A percentile compares a stretch with the other conserved stretches of the same genome.
Evolutionary conservation across 345 rosid genomes (phyloP).

Genomic region (Xanthoceras sorbifolium): DNA sequence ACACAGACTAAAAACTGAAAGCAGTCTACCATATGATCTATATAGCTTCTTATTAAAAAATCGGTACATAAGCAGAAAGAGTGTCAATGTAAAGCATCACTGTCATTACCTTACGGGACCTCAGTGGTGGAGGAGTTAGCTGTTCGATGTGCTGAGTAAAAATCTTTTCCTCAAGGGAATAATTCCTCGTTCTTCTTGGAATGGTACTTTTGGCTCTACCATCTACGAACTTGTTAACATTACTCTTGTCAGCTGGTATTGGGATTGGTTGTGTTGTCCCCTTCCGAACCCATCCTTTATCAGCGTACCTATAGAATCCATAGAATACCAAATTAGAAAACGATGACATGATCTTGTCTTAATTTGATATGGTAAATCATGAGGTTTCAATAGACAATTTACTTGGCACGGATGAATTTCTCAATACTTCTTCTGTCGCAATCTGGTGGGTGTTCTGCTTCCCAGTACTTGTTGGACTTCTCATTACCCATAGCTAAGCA

Average conservation of each 20-base stretch:
- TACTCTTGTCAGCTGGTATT: constrained; percentile 18
- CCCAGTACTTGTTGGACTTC: constrained; percentile 58
- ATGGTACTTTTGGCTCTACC: constrained; percentile 32
- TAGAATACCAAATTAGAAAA: neutral
- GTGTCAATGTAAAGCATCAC: neutral
- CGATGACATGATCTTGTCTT: neutral
- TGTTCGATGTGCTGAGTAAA: constrained; percentile 44
- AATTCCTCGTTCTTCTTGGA: constrained; percentile 44
- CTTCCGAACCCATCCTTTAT: constrained; percentile 46
- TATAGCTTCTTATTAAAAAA: neutral
- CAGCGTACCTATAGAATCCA: constrained; percentile 41
- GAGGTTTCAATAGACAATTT: constrained; percentile 7
- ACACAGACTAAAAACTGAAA: neutral
- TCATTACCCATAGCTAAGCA: constrained; percentile 53
- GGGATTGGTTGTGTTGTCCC: constrained; percentile 36
- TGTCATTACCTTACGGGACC: constrained; percentile 49
- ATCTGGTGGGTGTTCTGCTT: constrained; percentile 52
- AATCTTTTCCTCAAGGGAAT: constrained; percentile 69
- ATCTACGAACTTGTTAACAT: constrained; percentile 22
- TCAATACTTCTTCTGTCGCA: constrained; percentile 45
- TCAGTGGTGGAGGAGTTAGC: constrained; percentile 37
- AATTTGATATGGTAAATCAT: neutral
- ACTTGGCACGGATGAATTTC: constrained; percentile 55
- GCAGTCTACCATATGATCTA: neutral
- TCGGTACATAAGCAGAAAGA: neutral